A percentile compares a stretch with the other conserved stretches of the same genome.
Evolutionary conservation across 2,329 filamentous ascomycete species (phyloP).

Genomic region (Pyrenophora seminiperda): DNA sequence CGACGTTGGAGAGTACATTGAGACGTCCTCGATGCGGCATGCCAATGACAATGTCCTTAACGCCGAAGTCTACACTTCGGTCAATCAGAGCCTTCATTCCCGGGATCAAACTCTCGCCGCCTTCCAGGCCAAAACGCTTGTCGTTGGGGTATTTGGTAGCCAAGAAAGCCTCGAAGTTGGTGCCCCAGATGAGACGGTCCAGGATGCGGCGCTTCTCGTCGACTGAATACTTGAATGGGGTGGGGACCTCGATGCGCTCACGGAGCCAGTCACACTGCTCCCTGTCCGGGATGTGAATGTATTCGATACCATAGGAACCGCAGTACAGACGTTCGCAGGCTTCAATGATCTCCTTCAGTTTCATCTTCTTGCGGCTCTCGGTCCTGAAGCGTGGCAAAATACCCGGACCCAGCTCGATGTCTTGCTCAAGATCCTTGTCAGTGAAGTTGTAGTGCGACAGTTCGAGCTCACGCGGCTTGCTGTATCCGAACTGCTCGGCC

Average conservation of each 20-base stretch:
- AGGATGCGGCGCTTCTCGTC: conserved; percentile 98
- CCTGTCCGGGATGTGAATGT: conserved; percentile 97
- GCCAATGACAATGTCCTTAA: conserved; percentile 99
- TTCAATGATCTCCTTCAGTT: conserved; percentile 87
- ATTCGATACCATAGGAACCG: conserved; percentile 96
- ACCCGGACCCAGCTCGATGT: conserved; percentile 90
- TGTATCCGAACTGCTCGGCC: conserved; percentile 80
- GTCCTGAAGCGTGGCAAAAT: conserved; percentile 93
- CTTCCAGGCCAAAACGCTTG: conserved; percentile 98
- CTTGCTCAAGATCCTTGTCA: conserved; percentile 89
- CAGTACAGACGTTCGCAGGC: conserved; percentile 96
- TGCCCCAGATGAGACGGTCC: conserved; percentile 97
- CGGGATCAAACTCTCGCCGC: conserved; percentile 93
- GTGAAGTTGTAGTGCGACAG: conserved; percentile 95
- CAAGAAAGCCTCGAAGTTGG: conserved; percentile 94
- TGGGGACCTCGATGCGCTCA: conserved; percentile 89
- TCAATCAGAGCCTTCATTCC: conserved; percentile 99
- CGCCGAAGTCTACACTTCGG: conserved; percentile 95
- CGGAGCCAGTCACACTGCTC: conserved; percentile 98
- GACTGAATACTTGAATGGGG: conserved; percentile 95
- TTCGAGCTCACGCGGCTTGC: conserved; percentile 88
- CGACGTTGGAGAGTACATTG: conserved; percentile 97
- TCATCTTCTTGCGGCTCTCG: conserved; percentile 92
- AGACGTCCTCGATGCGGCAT: conserved; percentile 99
- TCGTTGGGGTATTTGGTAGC: conserved; percentile 99